A percentile compares a stretch with the other conserved stretches of the same genome.
Evolutionary conservation across 1,284 basidiomycete genomes (phyloP).

Genomic region (Malassezia furfur): DNA sequence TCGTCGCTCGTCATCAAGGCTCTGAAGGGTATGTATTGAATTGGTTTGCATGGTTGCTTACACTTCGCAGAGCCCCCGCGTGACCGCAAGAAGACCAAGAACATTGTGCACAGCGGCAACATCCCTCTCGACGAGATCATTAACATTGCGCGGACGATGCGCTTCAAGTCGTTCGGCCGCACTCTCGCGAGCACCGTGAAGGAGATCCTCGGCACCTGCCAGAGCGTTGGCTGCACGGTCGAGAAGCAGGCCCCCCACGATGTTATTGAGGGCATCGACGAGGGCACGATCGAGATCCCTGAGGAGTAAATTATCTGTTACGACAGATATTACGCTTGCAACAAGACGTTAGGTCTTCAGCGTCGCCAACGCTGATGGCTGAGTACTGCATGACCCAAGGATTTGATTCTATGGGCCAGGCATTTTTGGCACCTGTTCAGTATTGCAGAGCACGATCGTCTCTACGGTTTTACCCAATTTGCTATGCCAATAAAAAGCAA

Average conservation of each 20-base stretch:
- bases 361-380: not conserved
- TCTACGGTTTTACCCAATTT: not conserved
- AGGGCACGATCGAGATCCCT: conserved; percentile 67
- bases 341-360: not conserved
- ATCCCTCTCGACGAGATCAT: conserved; percentile 84
- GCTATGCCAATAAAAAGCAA: conserved; percentile 16
- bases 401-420: not conserved
- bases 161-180: conserved; percentile 87
- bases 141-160: conserved; percentile 93
- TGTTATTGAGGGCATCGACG: conserved; percentile 89
- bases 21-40: conserved; percentile 57
- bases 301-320: conserved; percentile 30
- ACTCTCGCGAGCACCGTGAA: conserved; percentile 79
- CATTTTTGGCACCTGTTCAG: not conserved
- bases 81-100: conserved; percentile 99
- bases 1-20: conserved; percentile 97
- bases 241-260: conserved; percentile 90
- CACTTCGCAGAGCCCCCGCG: conserved; percentile 76
- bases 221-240: conserved; percentile 87
- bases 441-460: conserved; percentile 16
- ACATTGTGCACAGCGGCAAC: conserved; percentile 97
- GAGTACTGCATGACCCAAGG: not conserved
- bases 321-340: too few relatives aligned
- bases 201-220: conserved; percentile 57
- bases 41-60: not conserved